A percentile compares a stretch with the other conserved stretches of the same genome.
phyloP scores from a whole-genome alignment of 2,329 filamentous ascomycete genomes.

The Colletotrichum sp. region DNA sequence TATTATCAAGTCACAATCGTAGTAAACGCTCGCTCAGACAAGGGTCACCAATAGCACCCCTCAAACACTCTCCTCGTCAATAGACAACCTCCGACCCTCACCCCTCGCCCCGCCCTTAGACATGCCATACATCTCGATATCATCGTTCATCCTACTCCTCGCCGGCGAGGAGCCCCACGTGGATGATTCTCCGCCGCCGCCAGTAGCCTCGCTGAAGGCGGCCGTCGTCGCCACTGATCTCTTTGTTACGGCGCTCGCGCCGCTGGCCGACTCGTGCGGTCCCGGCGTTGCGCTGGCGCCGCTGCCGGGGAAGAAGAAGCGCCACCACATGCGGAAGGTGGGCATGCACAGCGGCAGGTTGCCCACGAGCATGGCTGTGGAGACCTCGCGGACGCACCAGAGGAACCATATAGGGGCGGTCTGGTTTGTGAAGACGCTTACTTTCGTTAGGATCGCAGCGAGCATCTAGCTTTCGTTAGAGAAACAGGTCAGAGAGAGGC shows the following conservation, averaged over 20 bases:
- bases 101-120: background rate
- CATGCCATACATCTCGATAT: background rate
- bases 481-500: fast-evolving
- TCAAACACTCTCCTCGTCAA: background rate
- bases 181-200: background rate
- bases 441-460: conserved; percentile 10
- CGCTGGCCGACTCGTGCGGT: background rate
- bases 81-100: background rate
- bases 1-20: background rate
- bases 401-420: conserved; percentile 10
- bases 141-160: background rate
- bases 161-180: background rate
- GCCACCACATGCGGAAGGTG: background rate
- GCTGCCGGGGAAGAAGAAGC: background rate
- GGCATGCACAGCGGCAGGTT: conserved; percentile 17
- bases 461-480: background rate
- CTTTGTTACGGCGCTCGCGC: background rate
- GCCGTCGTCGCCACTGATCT: background rate
- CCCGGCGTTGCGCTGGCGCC: background rate
- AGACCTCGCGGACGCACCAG: conserved; percentile 16
- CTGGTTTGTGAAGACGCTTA: background rate
- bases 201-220: background rate
- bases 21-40: background rate
- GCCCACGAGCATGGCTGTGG: conserved; percentile 17
- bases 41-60: fast-evolving